phyloP scores from a whole-genome alignment of 2,329 filamentous ascomycete species.

The Coniochaeta ligniaria region DNA sequence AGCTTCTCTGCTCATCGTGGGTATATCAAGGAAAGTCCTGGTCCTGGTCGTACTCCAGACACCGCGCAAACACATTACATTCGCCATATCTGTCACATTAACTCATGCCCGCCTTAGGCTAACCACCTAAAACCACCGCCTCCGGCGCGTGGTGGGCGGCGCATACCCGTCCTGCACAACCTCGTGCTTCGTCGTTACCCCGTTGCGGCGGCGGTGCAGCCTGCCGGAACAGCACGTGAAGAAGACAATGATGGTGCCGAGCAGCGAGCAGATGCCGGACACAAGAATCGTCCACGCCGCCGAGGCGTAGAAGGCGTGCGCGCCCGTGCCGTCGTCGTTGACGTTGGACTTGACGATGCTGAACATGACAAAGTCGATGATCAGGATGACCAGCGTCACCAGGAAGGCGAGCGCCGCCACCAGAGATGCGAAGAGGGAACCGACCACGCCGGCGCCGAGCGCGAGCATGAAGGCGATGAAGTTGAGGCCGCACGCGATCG shows the following conservation, averaged over 20 bases:
- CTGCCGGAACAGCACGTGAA: constrained; percentile 53
- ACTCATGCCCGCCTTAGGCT: not conserved
- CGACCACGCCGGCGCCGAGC: constrained; percentile 41
- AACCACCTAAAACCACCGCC: constrained; percentile 4
- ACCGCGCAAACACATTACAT: not conserved
- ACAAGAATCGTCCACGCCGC: constrained; percentile 55
- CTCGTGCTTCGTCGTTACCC: constrained; percentile 6
- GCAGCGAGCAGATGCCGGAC: constrained; percentile 44
- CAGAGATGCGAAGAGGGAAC: constrained; percentile 42
- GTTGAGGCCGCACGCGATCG: constrained; percentile 47
- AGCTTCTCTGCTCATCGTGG: not conserved
- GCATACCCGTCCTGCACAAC: constrained; percentile 4
- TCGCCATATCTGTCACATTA: not conserved
- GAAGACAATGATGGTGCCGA: constrained; percentile 51
- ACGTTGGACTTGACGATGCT: constrained; percentile 44
- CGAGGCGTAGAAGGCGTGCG: constrained; percentile 40
- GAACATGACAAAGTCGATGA: constrained; percentile 52
- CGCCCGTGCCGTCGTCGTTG: constrained; percentile 33
- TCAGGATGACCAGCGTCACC: constrained; percentile 31
- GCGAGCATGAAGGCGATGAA: constrained; percentile 54
- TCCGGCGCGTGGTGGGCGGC: constrained; percentile 2
- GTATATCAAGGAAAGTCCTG: constrained; percentile 1
- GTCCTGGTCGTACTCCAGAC: not conserved
- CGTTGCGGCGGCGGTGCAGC: constrained; percentile 22
- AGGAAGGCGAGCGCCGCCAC: constrained; percentile 42